Conservation (phyloP, 2,329 filamentous ascomycete species). For the Colletotrichum sp. region DNA sequence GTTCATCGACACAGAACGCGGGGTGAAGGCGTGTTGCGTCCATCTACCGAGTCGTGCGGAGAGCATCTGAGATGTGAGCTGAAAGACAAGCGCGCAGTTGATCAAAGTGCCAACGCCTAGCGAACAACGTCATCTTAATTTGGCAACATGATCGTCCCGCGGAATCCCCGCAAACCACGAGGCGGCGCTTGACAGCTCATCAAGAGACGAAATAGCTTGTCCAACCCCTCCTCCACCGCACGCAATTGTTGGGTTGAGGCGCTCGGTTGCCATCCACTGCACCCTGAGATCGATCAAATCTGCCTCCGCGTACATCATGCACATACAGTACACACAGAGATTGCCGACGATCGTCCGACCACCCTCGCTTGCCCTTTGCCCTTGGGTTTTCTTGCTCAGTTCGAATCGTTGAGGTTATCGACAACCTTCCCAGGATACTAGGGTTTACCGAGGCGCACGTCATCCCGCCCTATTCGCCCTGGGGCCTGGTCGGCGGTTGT, state of each 20-base stretch:
- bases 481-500: slow-evolving; percentile 1
- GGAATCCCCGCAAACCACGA: slow-evolving; percentile 17
- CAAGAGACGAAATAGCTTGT: slow-evolving; percentile 9
- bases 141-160: slow-evolving; percentile 12
- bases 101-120: neutral
- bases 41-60: neutral
- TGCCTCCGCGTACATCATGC: neutral
- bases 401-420: slow-evolving; percentile 13
- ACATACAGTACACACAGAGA: neutral
- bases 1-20: neutral
- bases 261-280: neutral
- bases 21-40: neutral
- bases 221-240: neutral
- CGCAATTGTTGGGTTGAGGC: neutral
- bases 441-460: slow-evolving; percentile 21
- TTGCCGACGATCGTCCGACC: slow-evolving; percentile 16
- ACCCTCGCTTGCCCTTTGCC: neutral
- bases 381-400: neutral
- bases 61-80: neutral
- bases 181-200: slow-evolving; percentile 10
- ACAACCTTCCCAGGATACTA: slow-evolving; percentile 17
- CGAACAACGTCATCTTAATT: slow-evolving; percentile 6
- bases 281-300: slow-evolving; percentile 4
- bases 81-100: neutral
- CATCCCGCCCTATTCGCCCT: slow-evolving; percentile 19